phyloP scores from a whole-genome alignment of 2,329 filamentous ascomycete genomes.

The Pseudogymnoascus sp. region DNA sequence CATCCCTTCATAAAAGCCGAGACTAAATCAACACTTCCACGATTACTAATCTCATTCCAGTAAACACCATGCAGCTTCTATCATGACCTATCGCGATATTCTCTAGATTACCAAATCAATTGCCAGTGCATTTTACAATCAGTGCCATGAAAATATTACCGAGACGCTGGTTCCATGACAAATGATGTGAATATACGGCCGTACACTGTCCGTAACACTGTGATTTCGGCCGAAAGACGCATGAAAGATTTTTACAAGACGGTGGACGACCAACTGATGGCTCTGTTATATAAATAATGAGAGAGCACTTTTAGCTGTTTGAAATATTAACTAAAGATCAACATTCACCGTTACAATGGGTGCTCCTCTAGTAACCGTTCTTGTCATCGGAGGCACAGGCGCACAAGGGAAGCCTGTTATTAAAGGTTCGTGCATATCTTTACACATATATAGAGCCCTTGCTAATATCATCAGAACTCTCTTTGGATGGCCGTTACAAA shows the following conservation, averaged over 20 bases:
- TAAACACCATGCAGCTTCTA: background rate
- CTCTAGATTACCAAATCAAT: background rate
- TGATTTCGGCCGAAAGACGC: background rate
- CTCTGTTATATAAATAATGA: background rate
- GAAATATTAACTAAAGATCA: background rate
- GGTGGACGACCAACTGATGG: background rate
- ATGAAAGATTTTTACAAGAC: background rate
- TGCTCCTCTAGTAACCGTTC: conserved; percentile 36
- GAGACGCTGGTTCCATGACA: background rate
- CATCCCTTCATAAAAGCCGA: background rate
- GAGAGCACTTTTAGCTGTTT: background rate
- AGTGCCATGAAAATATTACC: background rate
- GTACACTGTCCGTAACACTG: background rate
- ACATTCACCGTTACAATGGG: background rate
- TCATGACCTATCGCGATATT: background rate
- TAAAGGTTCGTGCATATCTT: conserved; percentile 20
- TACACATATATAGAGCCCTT: background rate
- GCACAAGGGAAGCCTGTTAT: conserved; percentile 32
- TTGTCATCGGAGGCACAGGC: conserved; percentile 33
- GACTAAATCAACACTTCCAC: background rate
- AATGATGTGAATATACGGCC: background rate
- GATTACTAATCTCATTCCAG: conserved; percentile 1
- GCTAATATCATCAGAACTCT: background rate
- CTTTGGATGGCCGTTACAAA: background rate
- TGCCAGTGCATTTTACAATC: background rate